phyloP scores from a whole-genome alignment of 495 filamentous ascomycete genomes.

The Beverwykella pulmonaria region DNA sequence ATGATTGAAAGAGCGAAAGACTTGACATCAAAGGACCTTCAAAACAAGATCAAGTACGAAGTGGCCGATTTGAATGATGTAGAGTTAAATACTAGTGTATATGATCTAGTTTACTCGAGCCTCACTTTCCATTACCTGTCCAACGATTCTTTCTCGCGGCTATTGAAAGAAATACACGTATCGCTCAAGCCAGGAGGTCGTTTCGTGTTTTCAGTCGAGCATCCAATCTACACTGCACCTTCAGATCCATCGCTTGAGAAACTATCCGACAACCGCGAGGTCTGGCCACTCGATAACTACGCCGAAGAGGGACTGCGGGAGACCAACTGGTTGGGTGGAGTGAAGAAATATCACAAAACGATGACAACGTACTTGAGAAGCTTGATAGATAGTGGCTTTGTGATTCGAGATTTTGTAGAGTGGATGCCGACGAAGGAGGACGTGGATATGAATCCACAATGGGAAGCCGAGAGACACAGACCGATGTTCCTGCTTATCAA shows the following conservation, averaged over 20 bases:
- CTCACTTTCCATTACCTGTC: slow-evolving; percentile 10
- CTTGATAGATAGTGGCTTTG: slow-evolving; percentile 3
- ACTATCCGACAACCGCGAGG: background rate
- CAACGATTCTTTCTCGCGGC: background rate
- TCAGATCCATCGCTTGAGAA: background rate
- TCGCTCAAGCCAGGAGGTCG: slow-evolving; percentile 7
- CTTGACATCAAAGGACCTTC: background rate
- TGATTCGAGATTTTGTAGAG: slow-evolving; percentile 7
- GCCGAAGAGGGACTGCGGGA: slow-evolving; percentile 1
- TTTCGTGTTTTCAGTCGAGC: slow-evolving; percentile 13
- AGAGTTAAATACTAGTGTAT: background rate
- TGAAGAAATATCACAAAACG: slow-evolving; percentile 11
- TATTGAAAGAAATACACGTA: slow-evolving; percentile 3
- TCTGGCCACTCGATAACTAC: slow-evolving; percentile 10
- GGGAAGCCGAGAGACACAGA: background rate
- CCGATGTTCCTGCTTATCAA: slow-evolving; percentile 13
- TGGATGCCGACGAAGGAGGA: slow-evolving; percentile 1
- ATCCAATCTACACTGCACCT: slow-evolving; percentile 9
- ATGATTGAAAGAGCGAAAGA: slow-evolving; percentile 12
- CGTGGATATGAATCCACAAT: background rate
- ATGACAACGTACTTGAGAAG: slow-evolving; percentile 3
- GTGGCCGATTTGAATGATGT: slow-evolving; percentile 1
- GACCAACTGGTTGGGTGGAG: slow-evolving; percentile 10
- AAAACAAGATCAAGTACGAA: background rate
- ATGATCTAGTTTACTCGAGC: slow-evolving; percentile 11